Conservation (phyloP, 2,329 filamentous ascomycete genomes). For the Diaporthe sp. region DNA sequence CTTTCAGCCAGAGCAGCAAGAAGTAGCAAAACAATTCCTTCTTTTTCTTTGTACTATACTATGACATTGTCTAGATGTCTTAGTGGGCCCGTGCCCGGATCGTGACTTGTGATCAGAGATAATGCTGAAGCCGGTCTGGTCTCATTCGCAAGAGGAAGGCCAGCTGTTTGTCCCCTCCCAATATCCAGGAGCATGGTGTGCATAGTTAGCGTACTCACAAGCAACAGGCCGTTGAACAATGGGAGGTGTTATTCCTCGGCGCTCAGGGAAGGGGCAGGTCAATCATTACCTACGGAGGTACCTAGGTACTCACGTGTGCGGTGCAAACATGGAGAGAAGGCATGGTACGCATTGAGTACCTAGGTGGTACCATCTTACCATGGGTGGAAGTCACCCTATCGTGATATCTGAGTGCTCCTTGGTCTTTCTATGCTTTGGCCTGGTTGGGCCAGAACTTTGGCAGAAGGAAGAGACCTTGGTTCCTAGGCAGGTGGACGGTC, state of each 20-base stretch:
- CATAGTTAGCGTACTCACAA: neutral
- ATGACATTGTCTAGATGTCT: neutral
- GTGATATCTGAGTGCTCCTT: neutral
- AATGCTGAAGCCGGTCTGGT: neutral
- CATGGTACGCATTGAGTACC: neutral
- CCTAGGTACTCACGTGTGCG: neutral
- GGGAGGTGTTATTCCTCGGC: neutral
- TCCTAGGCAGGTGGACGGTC: too few species aligned
- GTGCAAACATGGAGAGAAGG: neutral
- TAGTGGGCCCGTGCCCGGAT: neutral
- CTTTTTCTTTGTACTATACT: neutral
- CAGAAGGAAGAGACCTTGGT: too few species aligned
- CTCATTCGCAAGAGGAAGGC: neutral
- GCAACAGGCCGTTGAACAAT: neutral
- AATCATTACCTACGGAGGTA: neutral
- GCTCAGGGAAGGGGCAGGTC: neutral
- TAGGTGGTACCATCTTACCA: neutral
- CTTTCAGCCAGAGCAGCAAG: neutral
- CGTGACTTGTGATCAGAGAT: too few species aligned
- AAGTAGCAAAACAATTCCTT: neutral
- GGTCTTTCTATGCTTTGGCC: neutral
- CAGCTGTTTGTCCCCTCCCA: too few species aligned
- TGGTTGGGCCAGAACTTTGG: neutral
- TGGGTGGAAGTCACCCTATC: neutral
- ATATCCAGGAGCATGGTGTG: neutral